These are phyloP conservation scores for Amanita inopinata DNA, from an alignment of 768 basidiomycete genomes.

Conservation along the genomic window DNA sequence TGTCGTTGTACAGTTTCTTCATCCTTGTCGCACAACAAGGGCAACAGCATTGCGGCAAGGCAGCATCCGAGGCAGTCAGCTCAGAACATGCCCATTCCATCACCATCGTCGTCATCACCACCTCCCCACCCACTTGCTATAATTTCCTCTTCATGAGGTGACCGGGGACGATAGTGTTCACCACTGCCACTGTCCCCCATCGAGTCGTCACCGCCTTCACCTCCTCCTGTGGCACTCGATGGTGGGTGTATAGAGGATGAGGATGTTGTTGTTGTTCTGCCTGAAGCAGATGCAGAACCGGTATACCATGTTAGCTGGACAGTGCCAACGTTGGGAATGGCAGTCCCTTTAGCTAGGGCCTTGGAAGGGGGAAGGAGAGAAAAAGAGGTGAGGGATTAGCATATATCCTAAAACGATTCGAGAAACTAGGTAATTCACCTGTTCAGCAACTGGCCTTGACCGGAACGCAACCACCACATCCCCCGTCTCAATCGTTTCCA, in stretches of 20 bases:
- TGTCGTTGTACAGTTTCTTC: no score
- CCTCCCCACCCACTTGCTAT: conserved; percentile 69
- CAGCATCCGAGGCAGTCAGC: neutral
- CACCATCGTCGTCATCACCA: conserved; percentile 54
- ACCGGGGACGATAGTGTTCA: conserved; percentile 14
- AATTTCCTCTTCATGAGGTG: conserved; percentile 45
- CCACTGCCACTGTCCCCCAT: no score
- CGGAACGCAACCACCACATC: conserved; percentile 62
- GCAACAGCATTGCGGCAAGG: no score
- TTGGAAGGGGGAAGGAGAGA: conserved; percentile 19
- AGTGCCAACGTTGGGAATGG: conserved; percentile 54
- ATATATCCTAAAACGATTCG: conserved; percentile 11
- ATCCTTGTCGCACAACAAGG: no score
- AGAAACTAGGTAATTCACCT: conserved; percentile 31
- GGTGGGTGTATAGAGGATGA: conserved; percentile 11
- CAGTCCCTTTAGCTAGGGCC: conserved; percentile 65
- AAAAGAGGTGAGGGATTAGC: neutral
- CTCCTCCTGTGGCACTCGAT: conserved; percentile 12
- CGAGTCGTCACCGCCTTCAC: conserved; percentile 8
- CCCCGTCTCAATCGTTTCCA: conserved; percentile 44
- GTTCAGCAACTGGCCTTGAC: conserved; percentile 66
- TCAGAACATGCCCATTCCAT: conserved; percentile 66
- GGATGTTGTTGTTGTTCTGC: conserved; percentile 15
- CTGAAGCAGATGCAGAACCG: conserved; percentile 17
- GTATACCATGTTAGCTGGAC: conserved; percentile 64